Conservation (phyloP, 805 yeast genomes). For the Starmerella roubikii region DNA sequence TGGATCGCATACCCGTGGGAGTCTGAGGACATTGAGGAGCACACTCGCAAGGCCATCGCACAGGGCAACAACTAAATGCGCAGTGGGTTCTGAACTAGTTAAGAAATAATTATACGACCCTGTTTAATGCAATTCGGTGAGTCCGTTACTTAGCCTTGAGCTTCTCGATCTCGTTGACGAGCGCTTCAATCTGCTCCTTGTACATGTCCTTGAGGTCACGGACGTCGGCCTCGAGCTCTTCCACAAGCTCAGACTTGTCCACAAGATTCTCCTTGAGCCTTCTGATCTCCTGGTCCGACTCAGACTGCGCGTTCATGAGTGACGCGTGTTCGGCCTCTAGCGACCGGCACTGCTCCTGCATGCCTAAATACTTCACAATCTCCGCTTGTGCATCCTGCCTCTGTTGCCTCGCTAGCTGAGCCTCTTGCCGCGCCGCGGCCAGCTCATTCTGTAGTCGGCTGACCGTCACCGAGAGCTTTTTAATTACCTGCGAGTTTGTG, state of each 20-base stretch:
- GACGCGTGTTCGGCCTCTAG: slow-evolving; percentile 23
- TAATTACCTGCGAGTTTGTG: slow-evolving; percentile 41
- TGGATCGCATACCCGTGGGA: slow-evolving; percentile 95
- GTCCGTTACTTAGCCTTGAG: neutral
- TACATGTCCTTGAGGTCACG: slow-evolving; percentile 76
- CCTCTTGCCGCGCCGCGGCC: slow-evolving; percentile 48
- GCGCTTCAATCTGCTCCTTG: slow-evolving; percentile 71
- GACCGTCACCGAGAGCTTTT: slow-evolving; percentile 62
- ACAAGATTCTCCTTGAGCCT: slow-evolving; percentile 50
- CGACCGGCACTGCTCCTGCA: slow-evolving; percentile 35
- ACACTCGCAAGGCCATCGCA: slow-evolving; percentile 46
- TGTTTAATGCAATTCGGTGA: too few relatives aligned
- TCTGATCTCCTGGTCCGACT: slow-evolving; percentile 38
- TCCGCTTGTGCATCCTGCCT: slow-evolving; percentile 59
- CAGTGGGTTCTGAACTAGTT: neutral
- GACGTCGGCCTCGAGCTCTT: slow-evolving; percentile 79
- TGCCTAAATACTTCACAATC: slow-evolving; percentile 44
- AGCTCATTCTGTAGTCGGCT: slow-evolving; percentile 72
- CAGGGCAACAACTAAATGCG: slow-evolving; percentile 54
- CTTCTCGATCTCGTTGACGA: slow-evolving; percentile 37
- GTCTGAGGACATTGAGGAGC: slow-evolving; percentile 64
- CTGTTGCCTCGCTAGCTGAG: slow-evolving; percentile 38
- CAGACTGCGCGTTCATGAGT: slow-evolving; percentile 28
- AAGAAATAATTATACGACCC: neutral
- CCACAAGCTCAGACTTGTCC: slow-evolving; percentile 74